phyloP scores from a whole-genome alignment of 208 protist genomes.

The Crithidia bombi region DNA sequence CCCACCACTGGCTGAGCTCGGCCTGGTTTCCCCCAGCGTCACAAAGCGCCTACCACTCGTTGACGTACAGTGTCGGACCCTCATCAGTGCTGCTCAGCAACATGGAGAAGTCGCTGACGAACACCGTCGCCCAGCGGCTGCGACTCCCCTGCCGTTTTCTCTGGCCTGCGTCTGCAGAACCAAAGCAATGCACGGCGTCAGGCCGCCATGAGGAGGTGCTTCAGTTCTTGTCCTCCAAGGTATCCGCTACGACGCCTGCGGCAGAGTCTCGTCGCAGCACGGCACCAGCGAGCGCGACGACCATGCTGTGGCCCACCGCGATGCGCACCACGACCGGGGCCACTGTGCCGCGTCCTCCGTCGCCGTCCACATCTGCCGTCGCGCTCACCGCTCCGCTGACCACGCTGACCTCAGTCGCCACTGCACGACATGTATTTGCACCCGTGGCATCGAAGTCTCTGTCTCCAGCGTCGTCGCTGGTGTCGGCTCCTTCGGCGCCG shows the following conservation, averaged over 20 bases:
- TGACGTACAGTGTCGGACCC: neutral
- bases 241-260: neutral
- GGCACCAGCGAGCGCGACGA: neutral
- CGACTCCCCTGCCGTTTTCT: conserved; percentile 49
- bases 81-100: conserved; percentile 11
- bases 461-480: neutral
- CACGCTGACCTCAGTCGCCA: conserved; percentile 8
- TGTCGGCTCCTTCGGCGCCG: neutral
- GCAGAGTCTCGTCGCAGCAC: neutral
- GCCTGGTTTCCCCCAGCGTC: conserved; percentile 5
- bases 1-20: neutral
- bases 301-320: conserved; percentile 34
- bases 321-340: conserved; percentile 26
- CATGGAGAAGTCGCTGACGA: conserved; percentile 37
- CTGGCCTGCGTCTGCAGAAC: conserved; percentile 28
- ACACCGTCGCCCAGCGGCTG: conserved; percentile 37
- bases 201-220: neutral
- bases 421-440: conserved; percentile 26
- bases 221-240: neutral
- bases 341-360: conserved; percentile 1
- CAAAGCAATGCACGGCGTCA: neutral
- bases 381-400: conserved; percentile 10
- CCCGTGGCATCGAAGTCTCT: neutral
- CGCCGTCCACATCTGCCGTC: neutral
- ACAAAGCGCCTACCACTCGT: conserved; percentile 14